Percentiles rank a stretch among this genome's conserved stretches.
These are phyloP conservation scores for Geranium brycei DNA, from an alignment of 345 rosid genomes.

Conservation along the genomic window DNA sequence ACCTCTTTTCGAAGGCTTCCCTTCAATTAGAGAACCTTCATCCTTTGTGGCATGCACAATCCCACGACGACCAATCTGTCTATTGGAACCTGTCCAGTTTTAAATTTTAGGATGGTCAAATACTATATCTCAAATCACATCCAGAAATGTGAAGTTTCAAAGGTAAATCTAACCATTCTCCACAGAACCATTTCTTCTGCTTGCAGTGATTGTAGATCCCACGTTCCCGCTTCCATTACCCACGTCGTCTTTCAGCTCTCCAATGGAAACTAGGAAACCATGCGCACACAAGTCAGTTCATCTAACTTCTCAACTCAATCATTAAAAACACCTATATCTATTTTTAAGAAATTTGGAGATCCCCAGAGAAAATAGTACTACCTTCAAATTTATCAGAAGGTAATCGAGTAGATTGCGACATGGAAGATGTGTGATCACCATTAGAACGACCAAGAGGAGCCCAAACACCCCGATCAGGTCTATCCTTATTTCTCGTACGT, in stretches of 20 bases:
- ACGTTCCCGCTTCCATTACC: conserved; percentile 12
- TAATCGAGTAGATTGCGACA: conserved; percentile 10
- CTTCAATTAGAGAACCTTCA: conserved; percentile 29
- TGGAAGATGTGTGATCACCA: conserved; percentile 19
- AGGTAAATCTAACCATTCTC: conserved; percentile 28
- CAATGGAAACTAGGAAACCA: conserved; percentile 21
- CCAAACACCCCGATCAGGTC: conserved; percentile 67
- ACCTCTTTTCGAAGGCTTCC: conserved; percentile 50
- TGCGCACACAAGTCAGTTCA: conserved; percentile 9
- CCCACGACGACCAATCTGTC: conserved; percentile 26
- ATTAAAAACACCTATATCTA: neutral
- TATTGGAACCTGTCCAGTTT: conserved; percentile 25
- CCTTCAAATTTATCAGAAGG: conserved; percentile 23
- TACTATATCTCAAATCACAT: neutral
- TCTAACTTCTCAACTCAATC: conserved; percentile 1
- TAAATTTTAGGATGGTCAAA: conserved; percentile 1
- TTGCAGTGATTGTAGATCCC: conserved; percentile 13
- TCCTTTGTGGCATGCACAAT: conserved; percentile 27
- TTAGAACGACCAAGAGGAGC: conserved; percentile 52
- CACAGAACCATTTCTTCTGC: conserved; percentile 17
- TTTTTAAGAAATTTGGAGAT: neutral
- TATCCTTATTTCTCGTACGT: conserved; percentile 45
- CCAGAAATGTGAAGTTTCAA: conserved; percentile 2
- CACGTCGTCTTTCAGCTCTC: conserved; percentile 25
- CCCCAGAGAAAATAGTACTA: conserved; percentile 10